These are phyloP conservation scores for Penicillium glabrum DNA, from an alignment of 2,329 filamentous ascomycete genomes.

Conservation along the genomic window DNA sequence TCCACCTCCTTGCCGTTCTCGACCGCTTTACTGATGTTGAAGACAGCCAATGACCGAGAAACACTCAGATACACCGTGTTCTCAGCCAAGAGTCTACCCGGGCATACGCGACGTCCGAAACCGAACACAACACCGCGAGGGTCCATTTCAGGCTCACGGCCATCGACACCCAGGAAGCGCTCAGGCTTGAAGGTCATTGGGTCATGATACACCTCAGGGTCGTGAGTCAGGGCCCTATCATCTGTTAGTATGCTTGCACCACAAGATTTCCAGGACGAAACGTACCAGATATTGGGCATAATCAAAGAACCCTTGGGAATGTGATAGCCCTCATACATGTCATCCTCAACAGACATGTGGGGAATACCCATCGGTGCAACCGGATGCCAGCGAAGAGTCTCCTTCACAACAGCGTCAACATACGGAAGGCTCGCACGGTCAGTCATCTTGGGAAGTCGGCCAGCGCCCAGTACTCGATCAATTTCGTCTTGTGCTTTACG, in stretches of 20 bases:
- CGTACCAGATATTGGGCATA: slow-evolving; percentile 40
- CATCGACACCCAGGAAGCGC: slow-evolving; percentile 37
- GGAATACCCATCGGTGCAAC: slow-evolving; percentile 35
- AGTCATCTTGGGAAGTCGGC: slow-evolving; percentile 34
- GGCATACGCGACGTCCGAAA: slow-evolving; percentile 46
- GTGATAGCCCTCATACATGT: slow-evolving; percentile 22
- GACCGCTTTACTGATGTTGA: slow-evolving; percentile 42
- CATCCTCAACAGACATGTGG: slow-evolving; percentile 28
- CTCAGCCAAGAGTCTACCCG: slow-evolving; percentile 45
- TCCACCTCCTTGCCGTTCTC: slow-evolving; percentile 40
- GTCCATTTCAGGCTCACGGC: slow-evolving; percentile 36
- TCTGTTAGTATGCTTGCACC: slow-evolving; percentile 15
- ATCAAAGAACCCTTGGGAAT: slow-evolving; percentile 33
- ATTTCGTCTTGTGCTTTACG: slow-evolving; percentile 50
- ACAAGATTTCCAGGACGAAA: background rate
- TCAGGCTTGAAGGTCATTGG: slow-evolving; percentile 46
- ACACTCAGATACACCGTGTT: slow-evolving; percentile 42
- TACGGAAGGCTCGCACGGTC: slow-evolving; percentile 41
- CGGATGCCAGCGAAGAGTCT: slow-evolving; percentile 38
- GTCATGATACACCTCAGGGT: slow-evolving; percentile 36
- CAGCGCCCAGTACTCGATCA: slow-evolving; percentile 37
- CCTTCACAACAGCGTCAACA: slow-evolving; percentile 40
- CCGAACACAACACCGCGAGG: slow-evolving; percentile 34
- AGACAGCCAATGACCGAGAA: slow-evolving; percentile 48
- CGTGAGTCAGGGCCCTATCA: slow-evolving; percentile 37